Evolutionary conservation across 2,329 filamentous ascomycete species (phyloP).

Genomic region (Fusarium sp.): DNA sequence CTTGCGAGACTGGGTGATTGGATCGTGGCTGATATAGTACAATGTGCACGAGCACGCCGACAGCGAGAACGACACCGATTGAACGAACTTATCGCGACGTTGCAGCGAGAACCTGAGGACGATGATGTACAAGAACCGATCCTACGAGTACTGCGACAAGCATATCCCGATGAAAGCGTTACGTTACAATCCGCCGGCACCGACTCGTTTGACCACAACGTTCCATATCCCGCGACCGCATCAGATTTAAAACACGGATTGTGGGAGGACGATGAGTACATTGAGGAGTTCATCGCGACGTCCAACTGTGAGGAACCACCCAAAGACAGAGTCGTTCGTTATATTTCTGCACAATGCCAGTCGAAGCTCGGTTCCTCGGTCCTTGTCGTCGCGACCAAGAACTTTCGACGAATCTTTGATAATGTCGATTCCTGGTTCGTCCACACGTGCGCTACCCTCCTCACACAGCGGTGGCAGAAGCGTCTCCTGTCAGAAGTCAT

Average conservation of each 20-base stretch:
- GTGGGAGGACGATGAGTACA: constrained; percentile 57
- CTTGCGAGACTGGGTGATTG: constrained; percentile 47
- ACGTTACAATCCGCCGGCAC: constrained; percentile 45
- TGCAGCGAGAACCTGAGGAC: constrained; percentile 42
- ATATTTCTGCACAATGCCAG: constrained; percentile 52
- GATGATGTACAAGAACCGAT: constrained; percentile 39
- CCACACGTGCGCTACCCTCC: constrained; percentile 53
- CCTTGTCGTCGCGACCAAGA: constrained; percentile 54
- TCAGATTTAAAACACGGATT: constrained; percentile 52
- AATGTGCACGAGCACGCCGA: constrained; percentile 52
- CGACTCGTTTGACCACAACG: constrained; percentile 43
- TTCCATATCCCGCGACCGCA: constrained; percentile 44
- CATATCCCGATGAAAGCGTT: constrained; percentile 51
- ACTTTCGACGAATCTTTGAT: constrained; percentile 59
- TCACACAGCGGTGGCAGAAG: constrained; percentile 55
- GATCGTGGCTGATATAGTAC: constrained; percentile 56
- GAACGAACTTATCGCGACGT: constrained; percentile 49
- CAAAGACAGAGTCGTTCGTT: constrained; percentile 50
- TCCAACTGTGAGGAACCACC: constrained; percentile 51
- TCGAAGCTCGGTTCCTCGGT: constrained; percentile 48
- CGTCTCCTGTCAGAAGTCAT: constrained; percentile 55
- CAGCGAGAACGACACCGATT: constrained; percentile 55
- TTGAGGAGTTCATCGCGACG: constrained; percentile 53
- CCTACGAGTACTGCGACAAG: constrained; percentile 45
- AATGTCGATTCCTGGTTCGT: constrained; percentile 61